phyloP scores from a whole-genome alignment of 352 stramenopile species.

The Phytopythium montanum region DNA sequence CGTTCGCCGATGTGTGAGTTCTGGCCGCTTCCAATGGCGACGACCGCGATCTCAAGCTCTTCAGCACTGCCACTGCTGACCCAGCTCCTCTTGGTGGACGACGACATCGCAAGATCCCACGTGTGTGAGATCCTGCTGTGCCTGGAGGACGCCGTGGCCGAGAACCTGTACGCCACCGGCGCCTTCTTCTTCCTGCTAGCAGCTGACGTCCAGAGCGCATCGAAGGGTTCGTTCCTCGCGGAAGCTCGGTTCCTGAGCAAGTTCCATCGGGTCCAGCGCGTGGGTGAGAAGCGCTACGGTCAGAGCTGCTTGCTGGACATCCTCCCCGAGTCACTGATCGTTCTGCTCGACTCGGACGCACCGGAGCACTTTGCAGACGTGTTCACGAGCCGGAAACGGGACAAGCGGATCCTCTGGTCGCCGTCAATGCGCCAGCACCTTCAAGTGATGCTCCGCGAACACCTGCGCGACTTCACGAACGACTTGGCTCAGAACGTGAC shows the following conservation, averaged over 20 bases:
- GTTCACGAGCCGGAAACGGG: slow-evolving; percentile 44
- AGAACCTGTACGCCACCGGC: slow-evolving; percentile 56
- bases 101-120: slow-evolving; percentile 38
- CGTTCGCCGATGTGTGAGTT: slow-evolving; percentile 21
- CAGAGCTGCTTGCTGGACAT: slow-evolving; percentile 73
- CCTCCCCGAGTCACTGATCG: slow-evolving; percentile 68
- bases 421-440: slow-evolving; percentile 65
- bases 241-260: slow-evolving; percentile 59
- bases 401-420: slow-evolving; percentile 74
- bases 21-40: slow-evolving; percentile 53
- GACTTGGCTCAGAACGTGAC: slow-evolving; percentile 50
- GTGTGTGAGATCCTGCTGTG: slow-evolving; percentile 65
- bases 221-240: slow-evolving; percentile 39
- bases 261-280: slow-evolving; percentile 60
- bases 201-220: slow-evolving; percentile 18
- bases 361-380: slow-evolving; percentile 64
- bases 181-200: slow-evolving; percentile 78
- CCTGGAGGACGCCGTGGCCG: slow-evolving; percentile 36
- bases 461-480: slow-evolving; percentile 67
- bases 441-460: slow-evolving; percentile 67
- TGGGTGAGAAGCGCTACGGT: slow-evolving; percentile 31
- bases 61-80: slow-evolving; percentile 46
- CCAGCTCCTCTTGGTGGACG: slow-evolving; percentile 65
- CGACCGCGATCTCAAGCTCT: slow-evolving; percentile 46
- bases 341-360: slow-evolving; percentile 57